These are phyloP conservation scores for Solanum piurae DNA, from an alignment of 257 asterid genomes.

Conservation along the genomic window DNA sequence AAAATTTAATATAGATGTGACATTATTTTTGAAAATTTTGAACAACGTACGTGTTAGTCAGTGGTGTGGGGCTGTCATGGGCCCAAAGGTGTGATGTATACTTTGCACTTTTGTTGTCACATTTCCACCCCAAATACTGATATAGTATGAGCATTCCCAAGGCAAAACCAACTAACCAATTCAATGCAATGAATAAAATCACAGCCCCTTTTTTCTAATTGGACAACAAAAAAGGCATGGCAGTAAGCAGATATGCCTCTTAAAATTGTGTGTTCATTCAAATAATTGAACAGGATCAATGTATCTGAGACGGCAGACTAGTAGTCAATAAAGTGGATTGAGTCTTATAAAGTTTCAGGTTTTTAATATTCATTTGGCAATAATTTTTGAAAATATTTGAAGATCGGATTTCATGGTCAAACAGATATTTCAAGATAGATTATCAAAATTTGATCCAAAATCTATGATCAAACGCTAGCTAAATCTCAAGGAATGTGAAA, in stretches of 20 bases:
- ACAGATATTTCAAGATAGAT: neutral
- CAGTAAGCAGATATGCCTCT: neutral
- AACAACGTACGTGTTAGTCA: too few relatives aligned
- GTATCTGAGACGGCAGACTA: rapidly evolving
- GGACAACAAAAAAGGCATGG: neutral
- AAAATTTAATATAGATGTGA: rapidly evolving
- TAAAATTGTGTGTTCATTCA: neutral
- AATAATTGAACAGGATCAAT: neutral
- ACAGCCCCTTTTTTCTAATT: neutral
- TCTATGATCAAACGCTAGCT: neutral
- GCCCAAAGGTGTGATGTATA: neutral
- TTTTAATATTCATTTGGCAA: neutral
- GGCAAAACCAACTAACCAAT: neutral
- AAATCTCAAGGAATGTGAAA: neutral
- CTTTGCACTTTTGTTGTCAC: neutral
- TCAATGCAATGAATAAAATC: neutral
- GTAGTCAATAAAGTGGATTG: neutral
- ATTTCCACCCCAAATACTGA: neutral
- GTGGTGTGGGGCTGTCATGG: neutral
- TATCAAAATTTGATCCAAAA: neutral
- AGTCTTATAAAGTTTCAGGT: neutral
- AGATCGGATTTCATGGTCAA: neutral
- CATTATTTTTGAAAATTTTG: rapidly evolving
- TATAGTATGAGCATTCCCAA: neutral
- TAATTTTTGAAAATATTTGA: too few relatives aligned